Percentiles rank a stretch among this genome's conserved stretches.
Conservation (phyloP, 305 asterid genomes). For the Andrographis paniculata region DNA sequence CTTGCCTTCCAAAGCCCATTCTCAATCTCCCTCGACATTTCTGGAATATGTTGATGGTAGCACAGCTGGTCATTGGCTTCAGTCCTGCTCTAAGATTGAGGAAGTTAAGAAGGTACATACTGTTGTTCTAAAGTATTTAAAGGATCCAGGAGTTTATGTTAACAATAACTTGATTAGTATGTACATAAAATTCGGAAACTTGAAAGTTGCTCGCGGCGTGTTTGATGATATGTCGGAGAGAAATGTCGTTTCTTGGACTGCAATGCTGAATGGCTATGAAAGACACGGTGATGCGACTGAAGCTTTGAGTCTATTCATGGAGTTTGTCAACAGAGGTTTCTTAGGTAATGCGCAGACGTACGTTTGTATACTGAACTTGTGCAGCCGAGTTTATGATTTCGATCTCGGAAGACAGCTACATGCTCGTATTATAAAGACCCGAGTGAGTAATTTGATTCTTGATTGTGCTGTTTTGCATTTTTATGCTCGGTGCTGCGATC, state of each 20-base stretch:
- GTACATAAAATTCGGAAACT: constrained; percentile 42
- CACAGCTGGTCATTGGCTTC: constrained; percentile 42
- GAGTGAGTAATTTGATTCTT: constrained; percentile 45
- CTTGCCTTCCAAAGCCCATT: constrained; percentile 2
- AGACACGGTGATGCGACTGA: constrained; percentile 38
- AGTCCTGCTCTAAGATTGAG: constrained; percentile 33
- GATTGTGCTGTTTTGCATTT: constrained; percentile 56
- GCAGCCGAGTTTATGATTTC: constrained; percentile 35
- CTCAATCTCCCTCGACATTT: constrained; percentile 9
- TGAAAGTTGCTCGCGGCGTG: constrained; percentile 56
- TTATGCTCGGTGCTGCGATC: constrained; percentile 61
- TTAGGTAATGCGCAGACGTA: constrained; percentile 57
- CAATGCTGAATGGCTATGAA: constrained; percentile 80
- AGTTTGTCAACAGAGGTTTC: constrained; percentile 47
- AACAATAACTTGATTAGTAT: constrained; percentile 51
- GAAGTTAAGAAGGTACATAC: constrained; percentile 46
- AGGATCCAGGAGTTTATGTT: constrained; percentile 27
- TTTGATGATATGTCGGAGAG: constrained; percentile 64
- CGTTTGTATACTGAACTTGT: constrained; percentile 58
- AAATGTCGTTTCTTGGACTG: constrained; percentile 86
- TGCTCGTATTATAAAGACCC: constrained; percentile 45
- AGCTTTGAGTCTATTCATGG: constrained; percentile 38
- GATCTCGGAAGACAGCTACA: constrained; percentile 79
- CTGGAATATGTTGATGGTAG: constrained; percentile 19
- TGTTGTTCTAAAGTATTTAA: constrained; percentile 29